Percentiles rank a stretch among this genome's conserved stretches.
Conservation (phyloP, 495 filamentous ascomycete genomes). For the Penicillium dipodomyicola region DNA sequence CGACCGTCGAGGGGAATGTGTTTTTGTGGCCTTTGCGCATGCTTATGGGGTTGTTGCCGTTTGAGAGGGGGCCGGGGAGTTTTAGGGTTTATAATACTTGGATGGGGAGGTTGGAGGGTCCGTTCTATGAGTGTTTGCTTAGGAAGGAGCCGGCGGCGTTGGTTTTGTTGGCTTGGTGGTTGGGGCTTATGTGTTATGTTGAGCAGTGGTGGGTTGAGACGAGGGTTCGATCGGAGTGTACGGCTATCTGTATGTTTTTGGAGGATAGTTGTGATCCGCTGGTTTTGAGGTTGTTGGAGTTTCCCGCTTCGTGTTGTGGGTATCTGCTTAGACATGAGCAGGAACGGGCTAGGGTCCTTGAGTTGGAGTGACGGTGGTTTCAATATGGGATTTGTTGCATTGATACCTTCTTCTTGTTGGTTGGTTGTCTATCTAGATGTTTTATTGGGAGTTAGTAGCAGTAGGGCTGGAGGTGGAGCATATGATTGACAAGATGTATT, state of each 20-base stretch:
- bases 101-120: conserved; percentile 34
- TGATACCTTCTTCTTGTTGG: background rate
- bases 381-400: background rate
- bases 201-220: conserved; percentile 43
- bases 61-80: conserved; percentile 20
- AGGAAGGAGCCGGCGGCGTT: conserved; percentile 43
- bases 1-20: conserved; percentile 37
- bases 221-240: conserved; percentile 42
- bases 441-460: background rate
- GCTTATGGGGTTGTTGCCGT: conserved; percentile 31
- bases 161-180: conserved; percentile 47
- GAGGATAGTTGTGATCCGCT: conserved; percentile 30
- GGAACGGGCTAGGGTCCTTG: conserved; percentile 13
- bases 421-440: background rate
- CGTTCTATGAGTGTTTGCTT: conserved; percentile 34
- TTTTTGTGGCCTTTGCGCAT: conserved; percentile 42
- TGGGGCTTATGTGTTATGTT: conserved; percentile 33
- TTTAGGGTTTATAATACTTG: conserved; percentile 30
- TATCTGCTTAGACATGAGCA: conserved; percentile 83
- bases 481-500: background rate
- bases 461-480: background rate
- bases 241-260: conserved; percentile 47
- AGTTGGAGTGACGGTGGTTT: conserved; percentile 1
- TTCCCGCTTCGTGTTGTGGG: conserved; percentile 73
- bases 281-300: conserved; percentile 28